These are phyloP conservation scores for Yamadazyma olivae DNA, from an alignment of 805 yeast species.

Conservation along the genomic window DNA sequence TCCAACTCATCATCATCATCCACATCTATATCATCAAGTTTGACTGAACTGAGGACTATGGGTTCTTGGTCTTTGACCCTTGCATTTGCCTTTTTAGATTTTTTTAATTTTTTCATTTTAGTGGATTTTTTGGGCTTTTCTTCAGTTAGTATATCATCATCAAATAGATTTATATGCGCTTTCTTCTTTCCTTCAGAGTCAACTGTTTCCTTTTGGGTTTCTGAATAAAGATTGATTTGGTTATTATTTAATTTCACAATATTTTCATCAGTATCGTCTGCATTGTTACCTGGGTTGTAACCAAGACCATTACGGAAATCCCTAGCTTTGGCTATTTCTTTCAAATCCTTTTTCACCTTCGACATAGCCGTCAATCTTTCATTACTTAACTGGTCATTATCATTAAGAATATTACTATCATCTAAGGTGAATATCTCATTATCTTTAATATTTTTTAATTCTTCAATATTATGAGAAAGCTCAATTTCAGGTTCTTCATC, in stretches of 20 bases:
- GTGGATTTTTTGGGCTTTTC: conserved; percentile 17
- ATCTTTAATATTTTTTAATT: conserved; percentile 35
- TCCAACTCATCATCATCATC: conserved; percentile 26
- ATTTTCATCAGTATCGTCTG: conserved; percentile 14
- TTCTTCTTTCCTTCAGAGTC: conserved; percentile 1
- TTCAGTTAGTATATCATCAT: conserved; percentile 3
- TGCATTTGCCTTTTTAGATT: conserved; percentile 30
- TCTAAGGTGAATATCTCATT: conserved; percentile 56
- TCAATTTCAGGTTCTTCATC: background rate
- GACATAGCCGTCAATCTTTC: conserved; percentile 25
- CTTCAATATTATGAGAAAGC: conserved; percentile 45
- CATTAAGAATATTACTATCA: conserved; percentile 41
- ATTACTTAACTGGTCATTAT: conserved; percentile 34
- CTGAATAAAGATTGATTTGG: conserved; percentile 1
- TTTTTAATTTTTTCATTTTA: conserved; percentile 43
- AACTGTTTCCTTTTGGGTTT: background rate
- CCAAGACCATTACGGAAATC: conserved; percentile 3
- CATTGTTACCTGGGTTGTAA: conserved; percentile 6
- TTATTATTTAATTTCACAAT: conserved; percentile 3
- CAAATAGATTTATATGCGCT: conserved; percentile 7
- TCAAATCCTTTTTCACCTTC: conserved; percentile 26
- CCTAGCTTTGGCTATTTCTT: conserved; percentile 15
- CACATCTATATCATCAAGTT: conserved; percentile 19
- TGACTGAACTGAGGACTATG: conserved; percentile 25
- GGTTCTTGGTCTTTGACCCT: conserved; percentile 19